These are phyloP conservation scores for Bolboschoenoplectus hybrid DNA, from an alignment of 202 grass and related monocot species.

Conservation along the genomic window DNA sequence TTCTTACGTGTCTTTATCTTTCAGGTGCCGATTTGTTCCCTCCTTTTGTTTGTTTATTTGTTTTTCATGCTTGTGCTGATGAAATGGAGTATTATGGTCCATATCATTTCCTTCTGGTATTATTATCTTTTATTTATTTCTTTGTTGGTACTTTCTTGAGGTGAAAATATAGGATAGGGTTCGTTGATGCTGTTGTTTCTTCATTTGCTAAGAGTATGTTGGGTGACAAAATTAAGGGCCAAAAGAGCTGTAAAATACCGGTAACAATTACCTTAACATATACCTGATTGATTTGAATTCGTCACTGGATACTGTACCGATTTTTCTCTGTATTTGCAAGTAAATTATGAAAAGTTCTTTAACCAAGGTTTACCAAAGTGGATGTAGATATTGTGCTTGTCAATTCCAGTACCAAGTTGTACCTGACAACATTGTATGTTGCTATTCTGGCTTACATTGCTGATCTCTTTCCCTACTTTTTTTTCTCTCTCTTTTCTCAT, in stretches of 20 bases:
- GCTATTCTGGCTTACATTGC: neutral
- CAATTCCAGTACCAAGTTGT: neutral
- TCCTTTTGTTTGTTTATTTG: constrained; percentile 11
- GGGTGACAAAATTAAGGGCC: neutral
- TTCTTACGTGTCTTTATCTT: constrained; percentile 69
- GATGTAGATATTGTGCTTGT: neutral
- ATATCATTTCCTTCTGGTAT: neutral
- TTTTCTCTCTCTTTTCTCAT: neutral
- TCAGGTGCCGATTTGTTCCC: constrained; percentile 52
- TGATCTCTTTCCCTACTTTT: neutral
- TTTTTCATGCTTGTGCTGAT: neutral
- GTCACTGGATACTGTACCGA: neutral
- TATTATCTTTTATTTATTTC: neutral
- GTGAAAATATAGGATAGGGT: neutral
- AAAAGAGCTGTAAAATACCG: neutral
- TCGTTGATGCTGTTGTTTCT: neutral
- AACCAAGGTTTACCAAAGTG: neutral
- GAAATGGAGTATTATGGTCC: neutral
- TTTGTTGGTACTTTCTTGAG: constrained; percentile 9
- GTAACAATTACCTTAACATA: neutral
- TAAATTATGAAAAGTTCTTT: neutral
- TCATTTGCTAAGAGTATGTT: neutral
- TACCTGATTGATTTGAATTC: neutral
- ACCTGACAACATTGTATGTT: neutral
- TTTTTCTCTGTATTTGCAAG: neutral